Evolutionary conservation across 768 basidiomycete species (phyloP).

Genomic region (Pisolithus albus): DNA sequence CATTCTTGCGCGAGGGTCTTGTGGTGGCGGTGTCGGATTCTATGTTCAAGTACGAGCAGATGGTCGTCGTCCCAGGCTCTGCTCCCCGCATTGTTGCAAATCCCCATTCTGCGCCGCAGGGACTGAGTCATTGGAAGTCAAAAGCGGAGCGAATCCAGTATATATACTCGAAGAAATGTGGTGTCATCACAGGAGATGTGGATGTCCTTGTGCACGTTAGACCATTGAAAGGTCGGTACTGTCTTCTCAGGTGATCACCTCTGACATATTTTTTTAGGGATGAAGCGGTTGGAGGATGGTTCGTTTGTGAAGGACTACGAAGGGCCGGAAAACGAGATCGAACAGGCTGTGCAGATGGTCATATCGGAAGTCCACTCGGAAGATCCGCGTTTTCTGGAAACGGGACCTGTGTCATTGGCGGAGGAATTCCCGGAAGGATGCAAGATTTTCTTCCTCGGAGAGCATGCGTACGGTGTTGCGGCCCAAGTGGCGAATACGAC

Average conservation of each 20-base stretch:
- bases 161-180: constrained; percentile 82
- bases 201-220: constrained; percentile 80
- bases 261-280: constrained; percentile 40
- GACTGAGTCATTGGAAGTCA: constrained; percentile 67
- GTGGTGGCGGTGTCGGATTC: constrained; percentile 85
- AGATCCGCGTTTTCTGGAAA: constrained; percentile 83
- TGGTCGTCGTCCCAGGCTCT: constrained; percentile 43
- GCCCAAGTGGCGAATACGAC: constrained; percentile 78
- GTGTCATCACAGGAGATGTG: constrained; percentile 76
- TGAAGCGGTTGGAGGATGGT: constrained; percentile 83
- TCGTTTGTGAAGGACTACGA: constrained; percentile 96
- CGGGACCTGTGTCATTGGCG: constrained; percentile 69
- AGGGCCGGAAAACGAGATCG: constrained; percentile 68
- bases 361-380: constrained; percentile 77
- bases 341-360: constrained; percentile 83
- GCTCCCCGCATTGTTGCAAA: constrained; percentile 55
- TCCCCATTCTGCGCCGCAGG: constrained; percentile 60
- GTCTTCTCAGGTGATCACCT: background rate
- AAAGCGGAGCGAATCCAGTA: constrained; percentile 80
- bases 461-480: constrained; percentile 92
- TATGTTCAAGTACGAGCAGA: constrained; percentile 78
- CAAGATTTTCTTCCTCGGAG: constrained; percentile 94
- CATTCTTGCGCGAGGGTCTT: constrained; percentile 88
- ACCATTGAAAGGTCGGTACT: constrained; percentile 72
- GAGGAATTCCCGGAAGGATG: constrained; percentile 88